A percentile compares a stretch with the other conserved stretches of the same genome.
Conservation (phyloP, 2,329 filamentous ascomycete genomes). For the Ophiostoma pallidulum region DNA sequence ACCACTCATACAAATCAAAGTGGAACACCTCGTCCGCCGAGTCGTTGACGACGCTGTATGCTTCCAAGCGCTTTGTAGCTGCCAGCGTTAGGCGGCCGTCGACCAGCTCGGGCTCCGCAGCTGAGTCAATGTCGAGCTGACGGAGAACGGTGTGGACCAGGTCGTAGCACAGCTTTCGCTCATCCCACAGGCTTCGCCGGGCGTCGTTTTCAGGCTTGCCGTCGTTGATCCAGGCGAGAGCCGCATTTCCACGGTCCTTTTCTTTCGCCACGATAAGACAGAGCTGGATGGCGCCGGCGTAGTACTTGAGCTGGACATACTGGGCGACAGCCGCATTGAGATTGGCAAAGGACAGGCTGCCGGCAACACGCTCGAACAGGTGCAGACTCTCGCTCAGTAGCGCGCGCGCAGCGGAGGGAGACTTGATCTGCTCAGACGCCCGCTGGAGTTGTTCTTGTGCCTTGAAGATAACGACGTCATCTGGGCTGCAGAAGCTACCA, state of each 20-base stretch:
- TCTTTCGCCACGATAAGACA: conserved; percentile 75
- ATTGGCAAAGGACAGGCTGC: conserved; percentile 70
- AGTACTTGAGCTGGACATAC: conserved; percentile 77
- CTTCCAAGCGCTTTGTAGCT: conserved; percentile 72
- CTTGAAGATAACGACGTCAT: conserved; percentile 97
- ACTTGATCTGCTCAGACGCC: conserved; percentile 67
- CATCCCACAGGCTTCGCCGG: conserved; percentile 56
- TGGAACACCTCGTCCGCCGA: conserved; percentile 92
- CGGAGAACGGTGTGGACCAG: conserved; percentile 77
- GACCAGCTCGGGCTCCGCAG: conserved; percentile 58
- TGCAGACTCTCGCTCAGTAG: conserved; percentile 81
- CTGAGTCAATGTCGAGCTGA: conserved; percentile 63
- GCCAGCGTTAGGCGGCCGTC: conserved; percentile 71
- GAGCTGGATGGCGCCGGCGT: conserved; percentile 84
- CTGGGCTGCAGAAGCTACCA: conserved; percentile 93
- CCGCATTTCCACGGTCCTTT: conserved; percentile 77
- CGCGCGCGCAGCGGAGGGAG: conserved; percentile 66
- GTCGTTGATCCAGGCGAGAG: conserved; percentile 80
- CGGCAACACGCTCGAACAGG: conserved; percentile 81
- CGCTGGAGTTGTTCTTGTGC: conserved; percentile 90
- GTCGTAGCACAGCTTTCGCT: conserved; percentile 71
- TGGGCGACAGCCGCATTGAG: conserved; percentile 67
- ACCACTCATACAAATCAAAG: conserved; percentile 97
- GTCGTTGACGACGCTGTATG: conserved; percentile 79
- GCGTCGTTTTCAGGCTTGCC: conserved; percentile 63